Base-by-base conservation (phyloP, 2,329 filamentous ascomycete genomes). In the Fusarium albosuccineum region DNA sequence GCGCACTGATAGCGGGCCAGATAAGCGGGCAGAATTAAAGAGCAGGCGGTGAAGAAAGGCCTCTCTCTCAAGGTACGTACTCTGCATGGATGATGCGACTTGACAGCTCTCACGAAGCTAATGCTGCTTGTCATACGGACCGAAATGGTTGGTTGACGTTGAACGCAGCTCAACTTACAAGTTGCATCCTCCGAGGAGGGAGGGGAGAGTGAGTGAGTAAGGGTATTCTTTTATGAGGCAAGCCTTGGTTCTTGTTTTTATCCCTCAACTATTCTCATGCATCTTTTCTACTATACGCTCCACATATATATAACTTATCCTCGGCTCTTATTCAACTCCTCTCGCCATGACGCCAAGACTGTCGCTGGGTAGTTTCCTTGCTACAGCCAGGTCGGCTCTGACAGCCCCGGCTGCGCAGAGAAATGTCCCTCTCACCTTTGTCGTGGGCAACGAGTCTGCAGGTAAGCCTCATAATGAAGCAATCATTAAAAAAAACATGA, bases 381-480 rank as follows among this genome's bases (percentile, higher is more conserved):
- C 81, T 5, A 78, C 79, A 1, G 87, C 87, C 17, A 82, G 82
- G 55, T 77, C 77, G 10, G 82, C 83, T 3, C 74, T 90, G 27
- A 71, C 78, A 2, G 76, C 80, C 5, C 80, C 84, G 3, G 76
- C 81, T 1, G 71, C 80, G 5, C 82, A 85, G 64, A 78, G 83
- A 13, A 70, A 78, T 1, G 76, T 73, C 5, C 86, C 86, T 3
- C 70, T 91, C 55, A 87, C 85, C 3, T 85, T 91, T 71, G 87
- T 91, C 5, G 82, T 91, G 9, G 89, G 89, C 41, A 91, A 91
- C 67, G 89, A 91, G 76, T 89, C 89, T 22, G 89, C 88, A 57
- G 89, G 89, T 87, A 74, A 66, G 77, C 70, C 37, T 41, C 40
- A 9, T n/a, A 30, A 10, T 9, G 11, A 9, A 6, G 33, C 6